Evolutionary conservation across 2,329 filamentous ascomycete genomes (phyloP).

Genomic region (Apiospora arundinis): DNA sequence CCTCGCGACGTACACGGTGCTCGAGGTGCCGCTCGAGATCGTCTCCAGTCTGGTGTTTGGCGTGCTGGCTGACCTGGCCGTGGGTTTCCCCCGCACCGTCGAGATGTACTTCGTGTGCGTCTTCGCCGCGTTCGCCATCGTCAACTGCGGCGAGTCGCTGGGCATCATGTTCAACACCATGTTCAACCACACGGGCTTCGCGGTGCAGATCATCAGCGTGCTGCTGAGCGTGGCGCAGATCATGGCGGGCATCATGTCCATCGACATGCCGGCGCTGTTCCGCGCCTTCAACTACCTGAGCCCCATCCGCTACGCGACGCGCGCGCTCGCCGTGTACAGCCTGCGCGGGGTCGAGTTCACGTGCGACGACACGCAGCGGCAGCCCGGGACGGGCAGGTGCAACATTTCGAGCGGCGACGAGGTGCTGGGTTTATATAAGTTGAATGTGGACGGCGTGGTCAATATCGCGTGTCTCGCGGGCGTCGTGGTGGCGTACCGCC

Average conservation of each 20-base stretch:
- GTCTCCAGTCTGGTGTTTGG: slow-evolving; percentile 70
- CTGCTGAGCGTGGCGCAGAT: slow-evolving; percentile 73
- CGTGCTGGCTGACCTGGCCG: slow-evolving; percentile 66
- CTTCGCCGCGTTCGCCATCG: slow-evolving; percentile 75
- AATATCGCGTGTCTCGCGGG: slow-evolving; percentile 69
- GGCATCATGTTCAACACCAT: slow-evolving; percentile 84
- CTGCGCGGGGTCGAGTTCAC: slow-evolving; percentile 66
- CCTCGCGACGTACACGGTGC: slow-evolving; percentile 70
- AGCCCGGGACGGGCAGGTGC: slow-evolving; percentile 64
- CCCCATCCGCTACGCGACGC: slow-evolving; percentile 73
- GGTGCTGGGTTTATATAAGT: slow-evolving; percentile 70
- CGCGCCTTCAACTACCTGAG: slow-evolving; percentile 74
- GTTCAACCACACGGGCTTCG: slow-evolving; percentile 76
- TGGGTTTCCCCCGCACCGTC: slow-evolving; percentile 67
- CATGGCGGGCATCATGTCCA: slow-evolving; percentile 74
- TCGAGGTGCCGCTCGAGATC: slow-evolving; percentile 77
- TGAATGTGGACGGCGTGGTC: slow-evolving; percentile 62
- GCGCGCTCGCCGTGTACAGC: slow-evolving; percentile 71
- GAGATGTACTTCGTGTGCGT: slow-evolving; percentile 71
- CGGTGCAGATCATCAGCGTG: slow-evolving; percentile 74
- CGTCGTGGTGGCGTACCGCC: slow-evolving; percentile 68
- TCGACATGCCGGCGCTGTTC: slow-evolving; percentile 71
- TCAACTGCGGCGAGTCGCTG: slow-evolving; percentile 75
- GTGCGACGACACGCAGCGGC: slow-evolving; percentile 64
- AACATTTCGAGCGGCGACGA: slow-evolving; percentile 70